Evolutionary conservation across 2,329 filamentous ascomycete species (phyloP).

Genomic region (Phoma sp.): DNA sequence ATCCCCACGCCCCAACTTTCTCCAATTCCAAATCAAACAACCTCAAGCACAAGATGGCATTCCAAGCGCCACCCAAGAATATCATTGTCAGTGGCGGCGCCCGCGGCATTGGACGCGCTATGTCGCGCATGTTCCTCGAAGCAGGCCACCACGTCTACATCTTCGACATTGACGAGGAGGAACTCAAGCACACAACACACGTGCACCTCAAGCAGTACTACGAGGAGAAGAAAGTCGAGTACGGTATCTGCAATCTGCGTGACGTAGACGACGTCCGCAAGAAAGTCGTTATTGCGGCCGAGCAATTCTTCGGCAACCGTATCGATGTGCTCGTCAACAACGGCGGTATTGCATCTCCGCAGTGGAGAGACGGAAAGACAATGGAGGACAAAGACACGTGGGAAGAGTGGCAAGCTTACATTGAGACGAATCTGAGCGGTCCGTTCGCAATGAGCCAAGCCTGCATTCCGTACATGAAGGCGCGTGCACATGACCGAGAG

Average conservation of each 20-base stretch:
- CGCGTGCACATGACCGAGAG: constrained; percentile 30
- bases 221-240: constrained; percentile 42
- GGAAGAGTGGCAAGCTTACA: constrained; percentile 55
- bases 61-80: constrained; percentile 33
- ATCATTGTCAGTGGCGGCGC: constrained; percentile 53
- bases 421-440: constrained; percentile 57
- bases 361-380: constrained; percentile 55
- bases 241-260: constrained; percentile 54
- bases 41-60: not conserved
- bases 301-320: constrained; percentile 51
- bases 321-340: constrained; percentile 51
- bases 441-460: constrained; percentile 57
- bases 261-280: constrained; percentile 51
- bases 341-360: constrained; percentile 45
- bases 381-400: constrained; percentile 54
- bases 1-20: not conserved
- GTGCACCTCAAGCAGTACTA: constrained; percentile 50
- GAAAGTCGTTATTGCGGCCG: constrained; percentile 50
- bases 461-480: constrained; percentile 57
- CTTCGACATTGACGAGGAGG: constrained; percentile 50
- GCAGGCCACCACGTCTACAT: constrained; percentile 56
- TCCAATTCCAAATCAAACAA: not conserved
- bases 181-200: constrained; percentile 49
- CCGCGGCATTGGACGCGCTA: constrained; percentile 56
- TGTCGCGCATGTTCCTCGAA: constrained; percentile 55